phyloP scores from a whole-genome alignment of 73 alveolate species.

The Paramecium sonneborni region DNA sequence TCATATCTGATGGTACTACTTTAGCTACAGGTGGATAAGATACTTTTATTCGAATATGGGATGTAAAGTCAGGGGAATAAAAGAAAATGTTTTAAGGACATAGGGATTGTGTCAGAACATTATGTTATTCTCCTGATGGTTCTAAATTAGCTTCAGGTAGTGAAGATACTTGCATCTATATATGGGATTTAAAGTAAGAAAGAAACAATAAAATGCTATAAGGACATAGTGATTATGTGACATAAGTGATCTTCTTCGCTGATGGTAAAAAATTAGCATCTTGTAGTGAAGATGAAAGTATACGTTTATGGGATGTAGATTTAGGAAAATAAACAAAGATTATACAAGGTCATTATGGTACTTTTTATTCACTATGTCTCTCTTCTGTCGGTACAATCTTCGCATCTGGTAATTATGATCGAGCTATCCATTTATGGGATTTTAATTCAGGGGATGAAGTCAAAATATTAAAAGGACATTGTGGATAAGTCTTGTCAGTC shows the following conservation, averaged over 20 bases:
- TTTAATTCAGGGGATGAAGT: not conserved
- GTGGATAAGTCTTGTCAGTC: not conserved
- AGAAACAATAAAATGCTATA: too few species aligned
- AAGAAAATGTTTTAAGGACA: not conserved
- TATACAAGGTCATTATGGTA: not conserved
- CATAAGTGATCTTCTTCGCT: not conserved
- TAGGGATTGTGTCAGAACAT: not conserved
- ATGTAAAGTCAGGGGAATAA: not conserved
- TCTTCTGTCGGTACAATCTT: not conserved
- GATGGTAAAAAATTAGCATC: not conserved
- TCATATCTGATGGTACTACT: not conserved
- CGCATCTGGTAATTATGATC: not conserved
- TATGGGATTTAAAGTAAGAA: not conserved
- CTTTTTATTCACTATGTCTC: not conserved
- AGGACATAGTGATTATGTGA: not conserved
- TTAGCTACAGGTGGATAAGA: not conserved
- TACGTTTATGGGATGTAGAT: not conserved
- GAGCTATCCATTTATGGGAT: not conserved
- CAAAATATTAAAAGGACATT: not conserved
- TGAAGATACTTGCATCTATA: not conserved
- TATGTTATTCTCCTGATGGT: not conserved
- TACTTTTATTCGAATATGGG: not conserved
- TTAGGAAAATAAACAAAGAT: not conserved
- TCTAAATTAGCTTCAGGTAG: not conserved
- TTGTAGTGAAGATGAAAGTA: not conserved